Base-by-base conservation (phyloP, 2,329 filamentous ascomycete genomes). In the Colletotrichum salicis region DNA sequence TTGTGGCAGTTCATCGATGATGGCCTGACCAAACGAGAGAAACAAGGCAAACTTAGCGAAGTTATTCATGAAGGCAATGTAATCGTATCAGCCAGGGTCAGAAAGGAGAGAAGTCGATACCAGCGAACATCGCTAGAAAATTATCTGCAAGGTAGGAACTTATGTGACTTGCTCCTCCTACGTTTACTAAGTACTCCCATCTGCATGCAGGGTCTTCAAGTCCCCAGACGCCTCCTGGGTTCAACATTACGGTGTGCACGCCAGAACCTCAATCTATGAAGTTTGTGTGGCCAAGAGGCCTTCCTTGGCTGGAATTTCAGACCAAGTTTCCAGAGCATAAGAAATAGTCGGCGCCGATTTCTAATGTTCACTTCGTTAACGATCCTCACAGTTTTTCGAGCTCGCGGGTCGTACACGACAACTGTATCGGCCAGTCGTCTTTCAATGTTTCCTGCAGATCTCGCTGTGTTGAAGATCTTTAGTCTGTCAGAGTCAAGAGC, bases 241-340 rank as follows among this genome's bases (percentile, higher is more conserved):
- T 33, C 3, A 33, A 54, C 1, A 19, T 70, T 5, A 41, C 27
- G 1, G 31, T 70, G 4, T 60, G 61, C 4, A 70, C 67, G 5
- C 67, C 67, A 5, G 45, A 45, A 5, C 3, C 67, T 2, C 22
- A 45, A 5, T 37, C 31, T 11, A 13, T 70, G 31, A 22, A 15
- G 19, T 69, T 35, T 24, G 29, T 15, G 0, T 70, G 67, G 67
- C 31, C 67, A 5, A 10, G 4, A 10, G 15, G 15, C 1, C 56
- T 70, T 6, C 67, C 67, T 5, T 66, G 62, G 62, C 7, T 70
- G 5, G 55, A 41, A 8, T 70, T 56, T 4, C 33, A 66, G 15
- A 2, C 22, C 5, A 54, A 10, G 2, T 1, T 54, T 15, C 2
- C 48, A 5, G 3, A 55, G 11, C 1, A 62, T 70, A 22, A 56